Evolutionary conservation across 768 basidiomycete species (phyloP), one percentile per base, ranked within the genome.

Genomic region (Tricholoma hemisulphureum): DNA sequence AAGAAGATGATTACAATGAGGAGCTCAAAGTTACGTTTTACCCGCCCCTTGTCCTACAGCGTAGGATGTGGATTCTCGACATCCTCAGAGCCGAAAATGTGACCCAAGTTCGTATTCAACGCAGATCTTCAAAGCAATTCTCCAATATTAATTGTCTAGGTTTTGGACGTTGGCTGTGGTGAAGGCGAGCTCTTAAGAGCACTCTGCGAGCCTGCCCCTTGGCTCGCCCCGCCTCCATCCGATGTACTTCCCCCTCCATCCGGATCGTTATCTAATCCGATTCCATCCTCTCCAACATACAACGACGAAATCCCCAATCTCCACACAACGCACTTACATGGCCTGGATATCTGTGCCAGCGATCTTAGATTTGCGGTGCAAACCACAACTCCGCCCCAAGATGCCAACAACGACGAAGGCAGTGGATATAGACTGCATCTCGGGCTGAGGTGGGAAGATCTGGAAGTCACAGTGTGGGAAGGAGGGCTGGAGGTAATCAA

Each of bases 141-240:
- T 59, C 23, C 34, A 49, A 58, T 39, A n/a, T 46, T 41, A 14
- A 29, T 13, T 9, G 24, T 11, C 21, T 55, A 93, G 91, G 78
- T 94, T 6, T 75, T 93, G 49, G 93, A 95, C 64, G 76, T 93
- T 24, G 93, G 93, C 4, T 95, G 93, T 63, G 93, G 93, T 37
- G 85, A 91, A 70, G 93, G 93, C 20, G 77, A 85, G 35, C 78
- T 95, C 7, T 81, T 95, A 13, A 69, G 77, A 0, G 80, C 85
- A 9, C 83, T 95, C 10, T 83, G 83, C 61, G 86, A 89, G 65
- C 88, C 93, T 0, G 84, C 92, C 1, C 85, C 87, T 1, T 89
- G 88, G 83, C 80, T 87, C 23, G 61, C 75, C 41, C 68, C 83
- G 18, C 78, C 78, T 2, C 74, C 77, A 21, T 45, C 63, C 7